Base-by-base conservation (phyloP, 352 stramenopile species). In the Phytophthora tentaculata region DNA sequence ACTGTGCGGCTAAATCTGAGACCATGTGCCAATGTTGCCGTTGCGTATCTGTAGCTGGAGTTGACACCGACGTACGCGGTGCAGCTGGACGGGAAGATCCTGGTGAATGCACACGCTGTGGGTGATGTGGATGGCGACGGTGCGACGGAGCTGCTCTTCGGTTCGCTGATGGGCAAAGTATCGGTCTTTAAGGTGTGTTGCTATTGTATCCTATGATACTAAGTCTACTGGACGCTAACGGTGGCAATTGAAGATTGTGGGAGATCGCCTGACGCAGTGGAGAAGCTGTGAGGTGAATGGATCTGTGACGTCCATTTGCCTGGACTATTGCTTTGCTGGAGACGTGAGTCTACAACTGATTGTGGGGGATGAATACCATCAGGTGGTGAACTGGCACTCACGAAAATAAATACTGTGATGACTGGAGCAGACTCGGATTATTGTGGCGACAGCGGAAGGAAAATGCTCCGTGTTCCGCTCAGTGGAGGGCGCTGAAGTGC, bases 361-460 rank as follows among this genome's bases (percentile, higher is more conserved):
- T 77, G 23, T 7, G 13, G n/a, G 19, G 49, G 26, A 13, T 26
- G 24, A 22, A 26, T 61, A 19, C 19, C 19, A 29, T 3, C 10
- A n/a, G 37, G 19, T 16, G 22, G 20, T 48, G 37, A 14, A 45
- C 37, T 32, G 5, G 23, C 44, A 47, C 44, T 6, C 20, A 19
- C n/a, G 9, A 10, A 26, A 35, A 26, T 22, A 23, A 23, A 24
- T 65, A 4, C 7, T 66, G 32, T 65, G 26, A 0, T 56, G 32
- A 9, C 17, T 28, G 22, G 17, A 35, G 23, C 32, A 92, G 83
- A 78, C 74, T 35, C 80, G 80, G 1, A 71, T 95, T 32, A 84
- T 95, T 61, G 87, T 91, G n/a, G 75, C 83, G 44, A 95, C 85
- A 13, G 80, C 84, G 2, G 87, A 94, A 63, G 85, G 85, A 10